Percentiles rank a stretch among this genome's conserved stretches.
Conservation (phyloP, 768 basidiomycete species). For the Tulasnella sp. region DNA sequence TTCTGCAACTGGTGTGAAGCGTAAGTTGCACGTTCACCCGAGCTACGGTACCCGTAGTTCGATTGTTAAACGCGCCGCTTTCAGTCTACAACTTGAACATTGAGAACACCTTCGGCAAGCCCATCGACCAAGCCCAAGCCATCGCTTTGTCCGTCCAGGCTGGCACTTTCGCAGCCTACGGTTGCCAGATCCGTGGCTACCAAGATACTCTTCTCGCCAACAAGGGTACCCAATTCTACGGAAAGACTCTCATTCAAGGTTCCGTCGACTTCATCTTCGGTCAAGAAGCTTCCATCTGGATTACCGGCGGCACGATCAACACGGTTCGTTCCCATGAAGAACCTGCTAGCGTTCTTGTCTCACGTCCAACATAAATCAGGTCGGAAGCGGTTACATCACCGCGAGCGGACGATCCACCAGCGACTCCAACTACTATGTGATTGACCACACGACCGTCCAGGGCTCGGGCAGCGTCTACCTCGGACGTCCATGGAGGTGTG, state of each 20-base stretch:
- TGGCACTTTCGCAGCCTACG: slow-evolving; percentile 26
- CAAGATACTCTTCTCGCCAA: slow-evolving; percentile 23
- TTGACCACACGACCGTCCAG: slow-evolving; percentile 7
- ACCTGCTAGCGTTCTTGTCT: not conserved
- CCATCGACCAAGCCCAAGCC: slow-evolving; percentile 26
- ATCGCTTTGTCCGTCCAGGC: slow-evolving; percentile 28
- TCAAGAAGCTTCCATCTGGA: slow-evolving; percentile 15
- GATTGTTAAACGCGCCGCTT: not conserved
- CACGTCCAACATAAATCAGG: not conserved
- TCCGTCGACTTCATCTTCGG: slow-evolving; percentile 32
- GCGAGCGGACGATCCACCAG: slow-evolving; percentile 11
- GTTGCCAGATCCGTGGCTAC: slow-evolving; percentile 26
- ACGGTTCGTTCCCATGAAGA: not conserved
- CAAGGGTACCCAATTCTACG: slow-evolving; percentile 12
- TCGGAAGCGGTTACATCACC: slow-evolving; percentile 21
- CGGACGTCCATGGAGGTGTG: slow-evolving; percentile 19
- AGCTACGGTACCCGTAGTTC: too few relatives aligned
- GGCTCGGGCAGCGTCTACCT: slow-evolving; percentile 13
- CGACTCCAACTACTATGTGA: slow-evolving; percentile 22
- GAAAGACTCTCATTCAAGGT: slow-evolving; percentile 27
- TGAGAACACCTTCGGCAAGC: slow-evolving; percentile 29
- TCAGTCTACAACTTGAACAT: slow-evolving; percentile 30
- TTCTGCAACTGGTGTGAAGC: slow-evolving; percentile 28
- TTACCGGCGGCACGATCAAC: slow-evolving; percentile 23
- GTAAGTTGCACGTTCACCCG: not conserved